Base-by-base conservation (phyloP, 352 stramenopile species). In the Phytophthora crassamura region DNA sequence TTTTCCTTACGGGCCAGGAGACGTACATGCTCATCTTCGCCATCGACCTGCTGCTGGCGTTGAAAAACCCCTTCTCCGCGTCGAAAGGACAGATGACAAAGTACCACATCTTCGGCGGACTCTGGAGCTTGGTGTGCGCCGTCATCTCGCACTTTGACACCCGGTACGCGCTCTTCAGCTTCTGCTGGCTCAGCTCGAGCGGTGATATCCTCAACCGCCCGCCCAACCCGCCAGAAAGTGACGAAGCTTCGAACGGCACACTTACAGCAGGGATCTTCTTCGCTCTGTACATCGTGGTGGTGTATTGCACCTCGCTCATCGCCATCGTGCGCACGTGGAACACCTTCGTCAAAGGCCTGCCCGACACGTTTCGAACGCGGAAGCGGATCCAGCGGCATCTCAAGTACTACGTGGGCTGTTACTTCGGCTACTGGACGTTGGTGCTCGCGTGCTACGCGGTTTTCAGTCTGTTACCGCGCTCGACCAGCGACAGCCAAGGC, bases 21-120 rank as follows among this genome's bases (percentile, higher is more conserved):
- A 94, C 86, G 28, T 95, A 94, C 64, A 93, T 96, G 80, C 73
- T 95, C n/a, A 89, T 94, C 45, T 93, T 96, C 61, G 81, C 88
- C 7, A 91, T 95, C 45, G 88, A 96, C 53, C 64, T 96, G 22
- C 66, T 94, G 5, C 55, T 96, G 32, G 82, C 87, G 20, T 59
- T 94, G 16, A 94, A 94, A 62, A 96, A 95, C 48, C 88, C 88
- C 7, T 96, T 96, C 59, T 92, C 85, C 14, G 78, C 87, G 14
- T 89, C 82, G 6, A 91, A 90, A 65, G 82, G 80, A 0, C 87
- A 93, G 46, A 91, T 91, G 82, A 91, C 83, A 1, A 86, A 80
- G 46, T 95, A 94, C 67, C 84, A 93, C 62, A 72, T 95, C 48
- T 80, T 70, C 36, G 85, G 84, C 30, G 82, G 82, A 0, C 64